Base-by-base conservation (phyloP, 2,329 filamentous ascomycete genomes). In the Ophiostoma piceae region DNA sequence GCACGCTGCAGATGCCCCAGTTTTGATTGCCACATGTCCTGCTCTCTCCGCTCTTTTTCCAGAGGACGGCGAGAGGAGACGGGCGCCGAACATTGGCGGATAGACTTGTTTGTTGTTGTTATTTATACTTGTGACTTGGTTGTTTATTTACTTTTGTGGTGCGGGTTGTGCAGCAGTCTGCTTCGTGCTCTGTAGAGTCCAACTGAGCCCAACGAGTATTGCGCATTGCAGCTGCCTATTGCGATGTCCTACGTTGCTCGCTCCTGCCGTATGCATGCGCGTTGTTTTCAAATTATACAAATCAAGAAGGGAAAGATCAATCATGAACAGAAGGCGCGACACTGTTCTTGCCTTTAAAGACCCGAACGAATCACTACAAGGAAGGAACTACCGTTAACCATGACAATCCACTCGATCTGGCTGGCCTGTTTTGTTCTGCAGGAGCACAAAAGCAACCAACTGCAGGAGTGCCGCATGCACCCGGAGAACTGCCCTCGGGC, bases 21-120 rank as follows among this genome's bases (percentile, higher is more conserved):
- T 69, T 69, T 69, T 67, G 68, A 69, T 67, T 35, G 47, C 43
- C 62, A 66, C 47, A 47, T 65, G 41, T 54, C 16, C 39, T 66
- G 39, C 16, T 29, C 57, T 37, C 39, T 51, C 35, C 29, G 41
- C 60, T 6, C 26, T 32, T 62, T 32, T n/a, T 62, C 57, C 57
- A 32, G 11, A 62, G n/a, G 22, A 57, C 51, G 11, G 32, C 41
- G 67, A 68, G 26, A 62, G 54, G 26, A 62, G 22, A 32, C 26
- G 26, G 26, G 14, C 22, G 32, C 57, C 57, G 57, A 62, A n/a
- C 35, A 62, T 64, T 29, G 35, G 35, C 54, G 22, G 51, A 57
- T 9, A 43, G 41, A 8, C 22, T 5, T 37, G 54, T 41, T 11
- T 43, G n/a, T 41, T 57, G 43, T 41, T 41, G 39, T 41, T 51